Base-by-base conservation (phyloP, 164 flowering plant species). In the Platanus orientalis region DNA sequence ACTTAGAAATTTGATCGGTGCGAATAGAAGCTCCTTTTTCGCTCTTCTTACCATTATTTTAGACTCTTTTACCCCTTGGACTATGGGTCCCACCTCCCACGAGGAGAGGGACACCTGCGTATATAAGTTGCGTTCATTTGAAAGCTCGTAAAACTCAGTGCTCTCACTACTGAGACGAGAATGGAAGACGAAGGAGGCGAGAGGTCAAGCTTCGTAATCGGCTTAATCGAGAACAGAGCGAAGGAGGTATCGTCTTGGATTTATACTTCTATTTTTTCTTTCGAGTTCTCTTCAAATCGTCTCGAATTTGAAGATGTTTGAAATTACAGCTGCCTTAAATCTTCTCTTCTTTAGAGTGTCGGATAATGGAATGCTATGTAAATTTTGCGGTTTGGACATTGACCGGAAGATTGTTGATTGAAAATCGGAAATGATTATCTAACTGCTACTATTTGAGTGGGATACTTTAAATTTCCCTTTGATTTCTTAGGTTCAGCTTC, bases 181-280 rank as follows among this genome's bases (percentile, higher is more conserved):
- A 88, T 85, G 96, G 96, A 86, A 73, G 95, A 86, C 57, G 92
- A 85, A 39, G 78, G 79, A 34, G 89, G 84, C 58, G 98, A 89
- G 76, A 75, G 74, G 70, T 89, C 98, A 39, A 89, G 86, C 83
- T 74, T 84, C 77, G 80, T 89, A 52, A 68, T 84, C 79, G 92
- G 91, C 40, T 72, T 89, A 57, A 93, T 93, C 50, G 91, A 90
- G 79, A 93, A 93, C 76, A 75, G 97, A 75, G 97, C 96, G 10
- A 89, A 90, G 61, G 98, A 90, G 95, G 98, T 85, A 30, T 20
- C 7, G 2, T 56, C 44, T 34, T 53, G 10, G 16, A 39, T 25
- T 10, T 30, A 28, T 20, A 55, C 40, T 50, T 58, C 65, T 66
- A 49, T 64, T 50, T 34, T 51, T 19, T 44, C 17, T 10, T 9